A percentile compares a stretch with the other conserved stretches of the same genome.
Evolutionary conservation across 495 filamentous ascomycete genomes (phyloP).

Genomic region (Xylaria flabelliformis): DNA sequence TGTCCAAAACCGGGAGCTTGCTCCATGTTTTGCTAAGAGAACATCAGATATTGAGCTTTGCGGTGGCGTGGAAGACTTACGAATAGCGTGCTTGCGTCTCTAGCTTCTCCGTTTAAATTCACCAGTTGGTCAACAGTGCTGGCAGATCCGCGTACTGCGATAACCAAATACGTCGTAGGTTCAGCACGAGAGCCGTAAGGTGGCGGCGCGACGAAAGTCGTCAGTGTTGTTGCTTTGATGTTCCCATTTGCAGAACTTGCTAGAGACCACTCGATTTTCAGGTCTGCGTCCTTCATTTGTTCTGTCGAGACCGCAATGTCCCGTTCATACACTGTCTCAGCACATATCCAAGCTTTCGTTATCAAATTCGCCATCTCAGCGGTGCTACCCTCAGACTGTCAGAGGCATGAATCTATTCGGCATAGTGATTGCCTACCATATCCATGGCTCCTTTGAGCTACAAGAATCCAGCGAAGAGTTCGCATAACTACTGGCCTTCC

Average conservation of each 20-base stretch:
- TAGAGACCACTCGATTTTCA: not conserved
- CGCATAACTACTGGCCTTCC: not conserved
- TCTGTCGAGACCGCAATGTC: not conserved
- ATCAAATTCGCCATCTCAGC: not conserved
- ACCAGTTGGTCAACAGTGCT: constrained; percentile 3
- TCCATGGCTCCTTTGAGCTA: constrained; percentile 5
- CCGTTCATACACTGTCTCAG: not conserved
- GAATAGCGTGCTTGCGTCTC: not conserved
- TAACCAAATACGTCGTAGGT: not conserved
- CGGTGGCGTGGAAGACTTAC: not conserved
- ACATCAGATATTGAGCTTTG: not conserved
- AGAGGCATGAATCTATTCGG: not conserved
- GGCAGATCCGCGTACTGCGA: constrained; percentile 7
- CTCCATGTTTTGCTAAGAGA: not conserved
- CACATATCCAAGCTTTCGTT: not conserved
- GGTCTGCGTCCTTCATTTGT: not conserved
- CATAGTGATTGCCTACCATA: not conserved
- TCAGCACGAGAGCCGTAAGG: not conserved
- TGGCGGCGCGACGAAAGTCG: not conserved
- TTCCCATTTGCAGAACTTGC: not conserved
- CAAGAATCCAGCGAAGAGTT: not conserved
- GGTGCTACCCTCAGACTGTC: not conserved
- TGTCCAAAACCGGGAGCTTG: not conserved
- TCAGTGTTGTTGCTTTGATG: constrained; percentile 8
- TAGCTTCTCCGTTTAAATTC: not conserved